phyloP scores from a whole-genome alignment of 2,329 filamentous ascomycete genomes.

The Pseudocercospora ulei region DNA sequence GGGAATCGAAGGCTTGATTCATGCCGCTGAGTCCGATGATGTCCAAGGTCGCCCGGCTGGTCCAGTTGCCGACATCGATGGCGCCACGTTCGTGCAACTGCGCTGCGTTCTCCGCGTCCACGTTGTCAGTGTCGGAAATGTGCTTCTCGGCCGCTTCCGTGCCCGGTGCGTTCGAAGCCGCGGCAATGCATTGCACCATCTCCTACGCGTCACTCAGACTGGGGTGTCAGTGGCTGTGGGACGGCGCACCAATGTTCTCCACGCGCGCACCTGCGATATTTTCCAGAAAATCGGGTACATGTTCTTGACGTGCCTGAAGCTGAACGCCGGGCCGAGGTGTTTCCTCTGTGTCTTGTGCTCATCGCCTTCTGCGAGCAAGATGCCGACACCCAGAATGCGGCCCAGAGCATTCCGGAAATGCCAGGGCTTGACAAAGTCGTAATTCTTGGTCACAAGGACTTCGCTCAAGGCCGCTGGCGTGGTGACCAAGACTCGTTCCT shows the following conservation, averaged over 20 bases:
- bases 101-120: slow-evolving; percentile 24
- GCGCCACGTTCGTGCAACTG: slow-evolving; percentile 31
- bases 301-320: slow-evolving; percentile 45
- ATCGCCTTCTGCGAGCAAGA: slow-evolving; percentile 79
- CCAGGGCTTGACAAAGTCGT: slow-evolving; percentile 44
- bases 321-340: slow-evolving; percentile 43
- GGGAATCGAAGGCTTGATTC: slow-evolving; percentile 48
- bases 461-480: slow-evolving; percentile 43
- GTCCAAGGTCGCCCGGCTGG: slow-evolving; percentile 47
- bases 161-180: slow-evolving; percentile 30
- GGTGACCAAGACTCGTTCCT: slow-evolving; percentile 40
- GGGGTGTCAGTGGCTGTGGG: too few relatives aligned
- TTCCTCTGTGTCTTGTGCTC: slow-evolving; percentile 61
- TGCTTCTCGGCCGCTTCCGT: slow-evolving; percentile 12
- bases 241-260: too few relatives aligned
- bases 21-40: slow-evolving; percentile 51
- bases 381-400: slow-evolving; percentile 57
- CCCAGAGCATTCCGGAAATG: slow-evolving; percentile 47
- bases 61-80: slow-evolving; percentile 41
- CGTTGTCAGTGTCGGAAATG: slow-evolving; percentile 15
- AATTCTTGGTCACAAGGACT: slow-evolving; percentile 44
- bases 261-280: slow-evolving; percentile 34
- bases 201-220: too few relatives aligned
- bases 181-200: slow-evolving; percentile 31
- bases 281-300: slow-evolving; percentile 43